These are phyloP conservation scores for Hypoxylon rickii DNA, from an alignment of 495 filamentous ascomycete genomes.

Conservation along the genomic window DNA sequence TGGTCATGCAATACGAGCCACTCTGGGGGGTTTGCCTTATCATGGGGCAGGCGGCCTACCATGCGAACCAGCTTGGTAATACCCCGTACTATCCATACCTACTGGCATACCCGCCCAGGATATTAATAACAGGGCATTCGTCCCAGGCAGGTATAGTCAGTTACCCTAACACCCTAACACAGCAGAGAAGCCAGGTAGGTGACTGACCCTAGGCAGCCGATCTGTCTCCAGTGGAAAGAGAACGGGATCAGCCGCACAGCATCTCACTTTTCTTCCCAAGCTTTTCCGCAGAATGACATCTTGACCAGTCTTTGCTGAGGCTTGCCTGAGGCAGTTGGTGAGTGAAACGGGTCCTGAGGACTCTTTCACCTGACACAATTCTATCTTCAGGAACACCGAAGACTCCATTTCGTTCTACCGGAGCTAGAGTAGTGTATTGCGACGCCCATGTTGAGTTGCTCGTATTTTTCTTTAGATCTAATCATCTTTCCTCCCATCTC, in stretches of 20 bases:
- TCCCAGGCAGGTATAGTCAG: constrained; percentile 29
- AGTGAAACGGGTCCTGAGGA: constrained; percentile 34
- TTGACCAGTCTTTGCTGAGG: constrained; percentile 23
- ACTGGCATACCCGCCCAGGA: constrained; percentile 1
- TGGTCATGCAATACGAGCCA: constrained; percentile 9
- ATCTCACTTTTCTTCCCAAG: constrained; percentile 29
- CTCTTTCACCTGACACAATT: constrained; percentile 41
- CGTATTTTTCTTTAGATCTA: constrained; percentile 2
- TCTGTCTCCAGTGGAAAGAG: constrained; percentile 24
- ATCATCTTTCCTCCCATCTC: constrained; percentile 10
- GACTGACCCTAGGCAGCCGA: constrained; percentile 36
- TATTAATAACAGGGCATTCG: constrained; percentile 16
- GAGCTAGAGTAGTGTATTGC: constrained; percentile 14
- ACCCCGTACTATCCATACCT: no score
- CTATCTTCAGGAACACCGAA: constrained; percentile 6
- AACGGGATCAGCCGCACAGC: constrained; percentile 43
- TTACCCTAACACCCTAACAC: no score
- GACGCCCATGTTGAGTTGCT: constrained; percentile 25
- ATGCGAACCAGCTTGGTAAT: background rate
- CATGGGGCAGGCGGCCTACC: background rate
- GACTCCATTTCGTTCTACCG: constrained; percentile 1
- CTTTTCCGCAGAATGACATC: constrained; percentile 25
- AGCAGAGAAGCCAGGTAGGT: background rate
- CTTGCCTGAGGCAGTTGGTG: constrained; percentile 19
- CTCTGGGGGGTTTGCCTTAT: constrained; percentile 5